Conservation (phyloP, 352 stramenopile species). For the Blastocystis sp. region DNA sequence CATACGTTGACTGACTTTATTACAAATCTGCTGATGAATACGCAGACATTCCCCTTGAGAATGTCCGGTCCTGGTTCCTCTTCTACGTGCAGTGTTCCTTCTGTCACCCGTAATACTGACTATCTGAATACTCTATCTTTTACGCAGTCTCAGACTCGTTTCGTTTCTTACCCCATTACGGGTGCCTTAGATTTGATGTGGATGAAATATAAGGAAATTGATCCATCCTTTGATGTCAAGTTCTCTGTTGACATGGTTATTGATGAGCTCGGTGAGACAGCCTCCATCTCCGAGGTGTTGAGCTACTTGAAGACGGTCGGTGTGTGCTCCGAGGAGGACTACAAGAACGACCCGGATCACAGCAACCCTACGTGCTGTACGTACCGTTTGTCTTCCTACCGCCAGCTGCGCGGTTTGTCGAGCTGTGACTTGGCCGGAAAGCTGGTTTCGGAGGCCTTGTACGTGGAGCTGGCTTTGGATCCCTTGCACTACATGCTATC, state of each 20-base stretch:
- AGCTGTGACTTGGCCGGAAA: background rate
- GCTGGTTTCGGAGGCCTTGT: background rate
- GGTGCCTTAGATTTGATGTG: background rate
- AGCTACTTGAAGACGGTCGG: background rate
- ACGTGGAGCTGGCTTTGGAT: background rate
- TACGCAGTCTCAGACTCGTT: too few species aligned
- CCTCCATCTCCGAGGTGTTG: background rate
- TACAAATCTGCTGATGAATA: too few species aligned
- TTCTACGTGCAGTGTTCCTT: too few species aligned
- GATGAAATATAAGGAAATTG: background rate
- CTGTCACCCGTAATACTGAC: too few species aligned
- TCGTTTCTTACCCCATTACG: background rate
- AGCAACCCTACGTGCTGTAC: background rate
- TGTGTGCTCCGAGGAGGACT: background rate
- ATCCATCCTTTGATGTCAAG: background rate
- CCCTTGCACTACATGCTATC: background rate
- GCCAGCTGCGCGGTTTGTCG: background rate
- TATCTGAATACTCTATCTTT: too few species aligned
- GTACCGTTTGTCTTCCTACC: background rate
- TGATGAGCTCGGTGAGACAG: background rate
- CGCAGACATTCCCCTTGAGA: too few species aligned
- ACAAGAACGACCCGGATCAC: background rate
- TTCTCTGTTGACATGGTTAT: background rate
- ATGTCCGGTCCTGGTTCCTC: too few species aligned
- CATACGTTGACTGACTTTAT: too few species aligned